A percentile compares a stretch with the other conserved stretches of the same genome.
Conservation (phyloP, 2,329 filamentous ascomycete species). For the Aureobasidium sp. region DNA sequence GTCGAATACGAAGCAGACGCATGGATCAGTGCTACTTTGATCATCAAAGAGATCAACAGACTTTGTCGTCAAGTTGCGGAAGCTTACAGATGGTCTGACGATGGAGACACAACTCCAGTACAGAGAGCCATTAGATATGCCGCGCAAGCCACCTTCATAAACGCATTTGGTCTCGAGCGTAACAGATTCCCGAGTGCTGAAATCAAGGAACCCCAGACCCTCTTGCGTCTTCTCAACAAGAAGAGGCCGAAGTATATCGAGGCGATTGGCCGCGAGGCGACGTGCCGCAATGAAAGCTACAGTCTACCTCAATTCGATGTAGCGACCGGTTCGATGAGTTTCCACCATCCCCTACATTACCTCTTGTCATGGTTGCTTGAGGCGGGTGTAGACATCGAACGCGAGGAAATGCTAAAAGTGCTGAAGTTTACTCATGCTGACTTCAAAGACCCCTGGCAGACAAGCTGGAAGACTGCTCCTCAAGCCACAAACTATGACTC, state of each 20-base stretch:
- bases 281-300: slow-evolving; percentile 19
- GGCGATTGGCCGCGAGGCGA: slow-evolving; percentile 24
- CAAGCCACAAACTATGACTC: neutral
- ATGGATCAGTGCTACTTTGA: slow-evolving; percentile 92
- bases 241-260: slow-evolving; percentile 36
- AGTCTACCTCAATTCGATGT: slow-evolving; percentile 84
- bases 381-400: slow-evolving; percentile 68
- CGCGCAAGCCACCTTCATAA: slow-evolving; percentile 77
- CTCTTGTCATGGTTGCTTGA: slow-evolving; percentile 94
- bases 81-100: slow-evolving; percentile 53
- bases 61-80: slow-evolving; percentile 84
- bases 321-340: slow-evolving; percentile 85
- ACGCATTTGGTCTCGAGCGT: slow-evolving; percentile 83
- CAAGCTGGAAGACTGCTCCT: slow-evolving; percentile 9
- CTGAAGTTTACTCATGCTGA: slow-evolving; percentile 67
- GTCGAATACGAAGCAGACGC: slow-evolving; percentile 97
- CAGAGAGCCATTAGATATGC: slow-evolving; percentile 64
- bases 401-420: slow-evolving; percentile 58
- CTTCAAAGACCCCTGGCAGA: slow-evolving; percentile 44
- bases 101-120: slow-evolving; percentile 57
- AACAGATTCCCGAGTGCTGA: slow-evolving; percentile 79
- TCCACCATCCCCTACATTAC: slow-evolving; percentile 95
- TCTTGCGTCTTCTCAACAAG: slow-evolving; percentile 48
- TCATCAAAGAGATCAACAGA: slow-evolving; percentile 91
- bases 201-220: slow-evolving; percentile 76